Evolutionary conservation across 2,329 filamentous ascomycete genomes (phyloP).

Genomic region (Cytospora leucostoma): DNA sequence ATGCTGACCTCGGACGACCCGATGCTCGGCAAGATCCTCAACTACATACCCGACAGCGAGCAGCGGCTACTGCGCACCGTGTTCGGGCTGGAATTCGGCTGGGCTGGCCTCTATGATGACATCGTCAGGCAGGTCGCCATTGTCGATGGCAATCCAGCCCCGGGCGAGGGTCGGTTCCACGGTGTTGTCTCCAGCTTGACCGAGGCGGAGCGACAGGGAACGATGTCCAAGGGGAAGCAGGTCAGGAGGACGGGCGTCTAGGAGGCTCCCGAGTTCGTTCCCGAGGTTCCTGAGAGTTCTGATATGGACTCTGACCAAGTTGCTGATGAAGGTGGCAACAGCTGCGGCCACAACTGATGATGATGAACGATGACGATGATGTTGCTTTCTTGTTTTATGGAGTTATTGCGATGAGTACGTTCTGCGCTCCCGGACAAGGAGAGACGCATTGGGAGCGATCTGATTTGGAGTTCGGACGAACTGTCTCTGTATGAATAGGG

Average conservation of each 20-base stretch:
- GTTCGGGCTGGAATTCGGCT: constrained; percentile 42
- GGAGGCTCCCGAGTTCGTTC: constrained; percentile 2
- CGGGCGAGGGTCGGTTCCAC: constrained; percentile 45
- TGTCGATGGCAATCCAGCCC: constrained; percentile 39
- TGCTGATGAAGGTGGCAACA: neutral
- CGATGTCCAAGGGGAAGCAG: constrained; percentile 21
- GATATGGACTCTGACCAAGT: constrained; percentile 17
- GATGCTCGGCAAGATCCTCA: constrained; percentile 40
- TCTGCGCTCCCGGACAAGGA: no score
- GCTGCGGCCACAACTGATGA: constrained; percentile 7
- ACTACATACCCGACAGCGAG: constrained; percentile 37
- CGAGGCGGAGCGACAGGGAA: neutral
- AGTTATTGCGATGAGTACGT: no score
- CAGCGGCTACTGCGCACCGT: constrained; percentile 33
- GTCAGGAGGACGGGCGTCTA: constrained; percentile 9
- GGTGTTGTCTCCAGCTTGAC: constrained; percentile 35
- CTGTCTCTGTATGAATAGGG: no score
- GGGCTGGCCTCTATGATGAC: constrained; percentile 39
- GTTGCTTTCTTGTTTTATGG: neutral
- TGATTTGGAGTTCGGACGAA: no score
- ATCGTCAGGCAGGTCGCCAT: constrained; percentile 37
- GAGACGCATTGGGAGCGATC: no score
- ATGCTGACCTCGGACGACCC: constrained; percentile 43
- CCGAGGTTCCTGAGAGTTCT: constrained; percentile 5
- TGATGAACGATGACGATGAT: neutral